Conservation (phyloP, 495 filamentous ascomycete species). For the Xylaria longipes region DNA sequence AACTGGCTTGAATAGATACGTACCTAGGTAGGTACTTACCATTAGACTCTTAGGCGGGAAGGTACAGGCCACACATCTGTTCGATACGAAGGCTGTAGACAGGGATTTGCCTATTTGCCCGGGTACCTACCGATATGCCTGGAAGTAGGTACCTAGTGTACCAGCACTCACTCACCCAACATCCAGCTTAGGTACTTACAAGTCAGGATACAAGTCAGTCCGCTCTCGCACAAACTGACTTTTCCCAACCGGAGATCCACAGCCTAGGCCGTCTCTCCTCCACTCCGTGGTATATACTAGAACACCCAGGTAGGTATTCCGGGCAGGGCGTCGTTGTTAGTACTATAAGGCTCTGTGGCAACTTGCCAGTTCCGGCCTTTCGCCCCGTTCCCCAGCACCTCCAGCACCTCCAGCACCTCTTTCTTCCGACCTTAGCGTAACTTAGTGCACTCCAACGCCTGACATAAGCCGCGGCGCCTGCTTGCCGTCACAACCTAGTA, state of each 20-base stretch:
- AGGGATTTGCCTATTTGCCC: not conserved
- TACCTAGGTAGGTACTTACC: too few species aligned
- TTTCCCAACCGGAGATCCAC: slow-evolving; percentile 1
- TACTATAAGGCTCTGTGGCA: slow-evolving; percentile 9
- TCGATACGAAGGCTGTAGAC: not conserved
- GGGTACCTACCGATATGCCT: not conserved
- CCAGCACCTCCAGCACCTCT: not conserved
- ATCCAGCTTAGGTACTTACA: not conserved
- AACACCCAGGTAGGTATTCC: not conserved
- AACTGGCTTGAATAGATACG: too few species aligned
- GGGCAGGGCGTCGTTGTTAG: not conserved
- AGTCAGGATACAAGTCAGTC: slow-evolving; percentile 8
- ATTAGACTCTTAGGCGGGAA: not conserved
- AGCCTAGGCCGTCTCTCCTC: not conserved
- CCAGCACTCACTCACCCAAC: not conserved
- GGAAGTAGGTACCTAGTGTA: not conserved
- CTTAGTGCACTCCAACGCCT: not conserved
- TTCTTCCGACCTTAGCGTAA: not conserved
- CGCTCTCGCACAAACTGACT: slow-evolving; percentile 5
- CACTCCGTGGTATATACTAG: not conserved
- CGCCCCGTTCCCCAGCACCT: not conserved
- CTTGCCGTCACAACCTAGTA: not conserved
- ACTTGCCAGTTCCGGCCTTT: not conserved
- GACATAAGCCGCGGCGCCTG: slow-evolving; percentile 7
- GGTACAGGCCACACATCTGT: not conserved